phyloP scores from a whole-genome alignment of 2,329 filamentous ascomycete genomes.

The Aspergillus phoenicis region DNA sequence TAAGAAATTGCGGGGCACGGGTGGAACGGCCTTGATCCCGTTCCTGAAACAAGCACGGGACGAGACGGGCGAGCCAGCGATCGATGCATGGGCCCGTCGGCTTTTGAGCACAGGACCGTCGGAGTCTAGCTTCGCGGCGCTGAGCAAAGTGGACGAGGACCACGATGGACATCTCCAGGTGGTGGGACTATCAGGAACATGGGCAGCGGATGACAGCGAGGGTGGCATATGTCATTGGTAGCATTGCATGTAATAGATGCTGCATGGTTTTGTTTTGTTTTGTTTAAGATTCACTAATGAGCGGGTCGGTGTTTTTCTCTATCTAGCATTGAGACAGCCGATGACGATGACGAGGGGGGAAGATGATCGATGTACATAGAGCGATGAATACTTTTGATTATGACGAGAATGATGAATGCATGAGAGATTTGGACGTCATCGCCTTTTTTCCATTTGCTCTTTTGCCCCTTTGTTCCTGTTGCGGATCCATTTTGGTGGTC shows the following conservation, averaged over 20 bases:
- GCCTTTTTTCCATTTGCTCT: neutral
- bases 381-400: neutral
- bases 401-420: constrained; percentile 2
- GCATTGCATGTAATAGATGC: neutral
- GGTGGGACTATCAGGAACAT: constrained; percentile 77
- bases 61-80: constrained; percentile 89
- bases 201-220: constrained; percentile 84
- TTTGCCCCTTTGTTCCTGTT: neutral
- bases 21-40: constrained; percentile 88
- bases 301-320: neutral
- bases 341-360: neutral
- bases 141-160: constrained; percentile 58
- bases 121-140: constrained; percentile 40
- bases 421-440: neutral
- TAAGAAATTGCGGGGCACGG: constrained; percentile 79
- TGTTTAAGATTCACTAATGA: neutral
- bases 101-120: constrained; percentile 58
- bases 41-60: constrained; percentile 96
- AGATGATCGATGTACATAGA: constrained; percentile 1
- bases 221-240: constrained; percentile 62
- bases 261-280: neutral
- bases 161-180: constrained; percentile 59
- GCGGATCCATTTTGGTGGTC: neutral
- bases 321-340: neutral
- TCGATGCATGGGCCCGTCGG: constrained; percentile 66